Evolutionary conservation across 352 stramenopile species (phyloP), one percentile per base, ranked within the genome.

Genomic region (Phytophthora nicotianae): DNA sequence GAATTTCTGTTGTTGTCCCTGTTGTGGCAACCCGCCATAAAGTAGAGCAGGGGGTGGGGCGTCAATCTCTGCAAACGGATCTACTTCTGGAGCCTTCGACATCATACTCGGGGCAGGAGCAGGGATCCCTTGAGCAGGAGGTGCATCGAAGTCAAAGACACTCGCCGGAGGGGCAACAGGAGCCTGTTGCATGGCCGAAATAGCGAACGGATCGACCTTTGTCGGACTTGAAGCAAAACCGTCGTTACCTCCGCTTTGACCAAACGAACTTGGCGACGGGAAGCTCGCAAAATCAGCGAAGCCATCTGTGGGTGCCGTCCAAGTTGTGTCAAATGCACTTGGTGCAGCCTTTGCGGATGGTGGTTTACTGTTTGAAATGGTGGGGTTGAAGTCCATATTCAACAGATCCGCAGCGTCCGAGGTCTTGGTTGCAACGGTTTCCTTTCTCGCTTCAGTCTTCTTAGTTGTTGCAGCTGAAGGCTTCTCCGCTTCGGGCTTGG

Each of bases 281-380:
- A 89, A 90, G 32, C 70, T 85, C 5, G 79, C 77, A 64, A 93
- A 93, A 46, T 89, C 74, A 1, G 79, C 81, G 26, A 93, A 91
- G 0, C 65, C 62, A 9, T 71, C 77, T 0, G 75, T 24, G 26
- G 64, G 26, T 10, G 62, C 43, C 5, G 71, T 51, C 52, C 64
- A 70, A 29, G 45, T 58, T 9, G 56, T 62, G 26, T 70, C 66
- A 19, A 70, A 68, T 11, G 65, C 17, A 33, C 3, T 47, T 11
- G 63, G 40, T 37, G 66, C 37, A 11, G 66, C 58, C 41, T 58
- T 63, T 16, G 23, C 33, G 11, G 40, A 35, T 24, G 50, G 27
- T 9, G 40, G 49, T 50, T 68, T 77, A 21, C 42, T 65, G 29
- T 65, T 68, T n/a, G 75, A 76, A 49, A 86, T 80, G 11, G 68